phyloP scores from a whole-genome alignment of 2,329 filamentous ascomycete species.

The Phaeomoniella chlamydospora region DNA sequence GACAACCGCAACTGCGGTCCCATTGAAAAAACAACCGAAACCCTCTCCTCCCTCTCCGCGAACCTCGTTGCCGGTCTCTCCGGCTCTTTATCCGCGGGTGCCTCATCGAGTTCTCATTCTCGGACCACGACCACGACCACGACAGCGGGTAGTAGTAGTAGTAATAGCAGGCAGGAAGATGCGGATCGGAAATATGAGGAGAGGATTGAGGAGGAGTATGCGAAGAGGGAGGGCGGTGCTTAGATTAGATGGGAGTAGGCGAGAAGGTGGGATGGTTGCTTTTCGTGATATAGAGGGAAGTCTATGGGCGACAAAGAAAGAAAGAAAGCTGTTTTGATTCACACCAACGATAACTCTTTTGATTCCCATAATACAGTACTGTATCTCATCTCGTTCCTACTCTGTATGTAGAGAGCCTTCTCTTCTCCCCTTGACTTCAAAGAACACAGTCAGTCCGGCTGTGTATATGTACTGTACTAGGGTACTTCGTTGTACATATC shows the following conservation, averaged over 20 bases:
- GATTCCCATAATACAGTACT: no score
- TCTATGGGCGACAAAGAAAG: no score
- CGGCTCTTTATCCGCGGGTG: neutral
- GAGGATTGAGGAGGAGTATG: constrained; percentile 32
- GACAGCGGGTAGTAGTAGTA: constrained; percentile 2
- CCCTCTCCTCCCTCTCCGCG: neutral
- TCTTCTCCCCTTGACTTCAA: no score
- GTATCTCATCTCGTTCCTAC: no score
- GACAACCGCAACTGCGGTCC: constrained; percentile 18
- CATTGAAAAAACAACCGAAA: constrained; percentile 1
- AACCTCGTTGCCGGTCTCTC: constrained; percentile 1
- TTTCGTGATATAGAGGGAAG: no score
- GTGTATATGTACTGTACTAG: no score
- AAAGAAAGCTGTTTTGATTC: no score
- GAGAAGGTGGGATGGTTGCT: no score
- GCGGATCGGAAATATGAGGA: constrained; percentile 28
- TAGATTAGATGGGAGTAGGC: constrained; percentile 9
- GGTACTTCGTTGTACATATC: no score
- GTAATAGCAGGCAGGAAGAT: constrained; percentile 15
- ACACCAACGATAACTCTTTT: no score
- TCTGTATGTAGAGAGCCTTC: no score
- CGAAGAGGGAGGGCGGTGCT: constrained; percentile 28
- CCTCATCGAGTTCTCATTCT: constrained; percentile 5
- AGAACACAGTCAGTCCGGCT: no score
- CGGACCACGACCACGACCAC: constrained; percentile 3